phyloP scores from a whole-genome alignment of 768 basidiomycete species.

The Amanita rimosa region DNA sequence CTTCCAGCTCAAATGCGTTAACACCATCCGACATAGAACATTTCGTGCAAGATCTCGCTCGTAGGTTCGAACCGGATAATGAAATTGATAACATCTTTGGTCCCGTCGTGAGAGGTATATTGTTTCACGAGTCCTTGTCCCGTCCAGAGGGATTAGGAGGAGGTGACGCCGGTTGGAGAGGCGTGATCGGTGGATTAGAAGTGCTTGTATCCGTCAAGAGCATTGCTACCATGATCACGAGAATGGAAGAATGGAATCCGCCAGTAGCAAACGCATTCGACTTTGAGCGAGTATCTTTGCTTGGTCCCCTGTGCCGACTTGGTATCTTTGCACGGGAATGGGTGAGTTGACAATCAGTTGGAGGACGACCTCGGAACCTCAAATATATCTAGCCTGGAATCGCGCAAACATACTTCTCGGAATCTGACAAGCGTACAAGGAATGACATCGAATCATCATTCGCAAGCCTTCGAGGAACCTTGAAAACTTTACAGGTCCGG shows the following conservation, averaged over 20 bases:
- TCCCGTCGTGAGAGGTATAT: slow-evolving; percentile 49
- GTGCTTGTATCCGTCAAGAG: slow-evolving; percentile 71
- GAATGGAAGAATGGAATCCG: slow-evolving; percentile 68
- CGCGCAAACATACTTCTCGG: slow-evolving; percentile 72
- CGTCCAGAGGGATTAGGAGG: slow-evolving; percentile 61
- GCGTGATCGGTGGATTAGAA: slow-evolving; percentile 71
- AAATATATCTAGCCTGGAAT: slow-evolving; percentile 50
- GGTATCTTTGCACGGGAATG: slow-evolving; percentile 86
- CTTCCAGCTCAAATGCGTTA: slow-evolving; percentile 38
- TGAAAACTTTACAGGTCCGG: slow-evolving; percentile 73
- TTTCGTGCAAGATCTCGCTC: slow-evolving; percentile 76
- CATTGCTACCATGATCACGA: slow-evolving; percentile 73
- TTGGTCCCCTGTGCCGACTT: slow-evolving; percentile 79
- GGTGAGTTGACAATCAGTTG: slow-evolving; percentile 32
- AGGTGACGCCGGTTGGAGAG: slow-evolving; percentile 77
- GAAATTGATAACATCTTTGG: slow-evolving; percentile 75
- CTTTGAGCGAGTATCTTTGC: slow-evolving; percentile 56
- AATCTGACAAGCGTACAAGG: slow-evolving; percentile 63
- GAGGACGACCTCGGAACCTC: background rate
- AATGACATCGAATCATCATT: slow-evolving; percentile 76
- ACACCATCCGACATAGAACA: slow-evolving; percentile 58
- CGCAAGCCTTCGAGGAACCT: slow-evolving; percentile 74
- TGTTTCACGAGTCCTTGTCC: slow-evolving; percentile 56
- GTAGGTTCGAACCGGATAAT: slow-evolving; percentile 69
- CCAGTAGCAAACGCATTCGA: slow-evolving; percentile 39